Evolutionary conservation across 169 alveolate genomes (phyloP).

Genomic region (Babesia bovis): DNA sequence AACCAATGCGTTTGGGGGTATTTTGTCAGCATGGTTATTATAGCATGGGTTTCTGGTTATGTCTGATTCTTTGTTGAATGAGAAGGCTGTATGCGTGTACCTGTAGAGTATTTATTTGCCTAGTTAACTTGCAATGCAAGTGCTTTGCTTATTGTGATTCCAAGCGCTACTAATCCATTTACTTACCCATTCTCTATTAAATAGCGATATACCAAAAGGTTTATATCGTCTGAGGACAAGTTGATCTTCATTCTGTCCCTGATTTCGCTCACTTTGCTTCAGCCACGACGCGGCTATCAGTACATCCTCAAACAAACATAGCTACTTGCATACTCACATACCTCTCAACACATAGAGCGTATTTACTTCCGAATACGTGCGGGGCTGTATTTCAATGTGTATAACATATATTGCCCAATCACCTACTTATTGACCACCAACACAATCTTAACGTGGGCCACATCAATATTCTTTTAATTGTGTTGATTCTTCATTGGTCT

Average conservation of each 20-base stretch:
- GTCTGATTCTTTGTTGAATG: conserved; percentile 82
- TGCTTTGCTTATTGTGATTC: background rate
- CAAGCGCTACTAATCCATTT: no score
- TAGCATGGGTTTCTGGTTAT: conserved; percentile 80
- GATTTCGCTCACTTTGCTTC: background rate
- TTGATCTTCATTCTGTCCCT: conserved; percentile 79
- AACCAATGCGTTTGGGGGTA: conserved; percentile 86
- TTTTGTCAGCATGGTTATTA: conserved; percentile 80
- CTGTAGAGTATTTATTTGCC: conserved; percentile 8
- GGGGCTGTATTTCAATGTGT: background rate
- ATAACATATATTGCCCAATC: background rate
- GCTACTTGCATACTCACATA: background rate
- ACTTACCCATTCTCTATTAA: conserved; percentile 85
- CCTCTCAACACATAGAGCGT: background rate
- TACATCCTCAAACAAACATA: background rate
- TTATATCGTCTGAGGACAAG: conserved; percentile 86
- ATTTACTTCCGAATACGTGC: background rate
- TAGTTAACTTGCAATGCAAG: background rate
- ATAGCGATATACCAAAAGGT: conserved; percentile 83
- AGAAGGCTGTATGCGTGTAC: conserved; percentile 81
- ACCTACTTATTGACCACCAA: background rate
- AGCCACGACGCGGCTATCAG: background rate
- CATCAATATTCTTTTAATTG: no score
- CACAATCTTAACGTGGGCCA: no score
- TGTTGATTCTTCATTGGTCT: no score